Evolutionary conservation across 345 rosid genomes (phyloP).

Genomic region (Pugionium cornutum): DNA sequence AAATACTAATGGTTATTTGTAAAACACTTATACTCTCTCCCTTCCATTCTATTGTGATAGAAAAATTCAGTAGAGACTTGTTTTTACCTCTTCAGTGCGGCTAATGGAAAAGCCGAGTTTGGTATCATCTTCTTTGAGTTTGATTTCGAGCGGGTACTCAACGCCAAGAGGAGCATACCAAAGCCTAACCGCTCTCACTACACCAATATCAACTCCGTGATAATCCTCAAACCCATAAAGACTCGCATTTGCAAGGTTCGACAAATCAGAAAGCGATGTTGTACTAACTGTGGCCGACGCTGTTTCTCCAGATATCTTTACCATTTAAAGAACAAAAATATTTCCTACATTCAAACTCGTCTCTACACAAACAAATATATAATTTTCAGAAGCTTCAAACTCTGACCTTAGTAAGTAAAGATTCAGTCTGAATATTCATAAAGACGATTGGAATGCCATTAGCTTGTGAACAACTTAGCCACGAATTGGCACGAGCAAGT

Average conservation of each 20-base stretch:
- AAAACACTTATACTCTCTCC: too few species aligned
- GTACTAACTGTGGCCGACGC: constrained; percentile 86
- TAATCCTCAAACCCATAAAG: constrained; percentile 96
- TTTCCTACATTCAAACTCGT: neutral
- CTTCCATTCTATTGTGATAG: too few species aligned
- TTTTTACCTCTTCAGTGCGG: constrained; percentile 89
- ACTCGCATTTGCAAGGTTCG: constrained; percentile 72
- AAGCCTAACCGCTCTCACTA: constrained; percentile 88
- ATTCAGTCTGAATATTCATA: constrained; percentile 90
- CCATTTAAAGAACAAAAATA: neutral
- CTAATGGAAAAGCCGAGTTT: constrained; percentile 97
- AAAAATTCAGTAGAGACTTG: too few species aligned
- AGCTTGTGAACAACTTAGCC: constrained; percentile 81
- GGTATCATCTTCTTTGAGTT: constrained; percentile 65
- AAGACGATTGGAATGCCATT: constrained; percentile 81
- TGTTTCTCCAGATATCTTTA: constrained; percentile 91
- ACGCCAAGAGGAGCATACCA: constrained; percentile 84
- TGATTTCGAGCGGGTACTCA: constrained; percentile 70
- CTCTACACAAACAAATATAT: neutral
- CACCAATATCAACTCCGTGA: constrained; percentile 96
- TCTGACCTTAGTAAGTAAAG: constrained; percentile 88
- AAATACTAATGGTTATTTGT: too few species aligned
- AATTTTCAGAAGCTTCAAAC: neutral
- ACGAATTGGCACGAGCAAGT: constrained; percentile 88
- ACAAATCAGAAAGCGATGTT: constrained; percentile 75